These are phyloP conservation scores for Chaetomium sp. DNA, from an alignment of 2,329 filamentous ascomycete genomes.

Conservation along the genomic window DNA sequence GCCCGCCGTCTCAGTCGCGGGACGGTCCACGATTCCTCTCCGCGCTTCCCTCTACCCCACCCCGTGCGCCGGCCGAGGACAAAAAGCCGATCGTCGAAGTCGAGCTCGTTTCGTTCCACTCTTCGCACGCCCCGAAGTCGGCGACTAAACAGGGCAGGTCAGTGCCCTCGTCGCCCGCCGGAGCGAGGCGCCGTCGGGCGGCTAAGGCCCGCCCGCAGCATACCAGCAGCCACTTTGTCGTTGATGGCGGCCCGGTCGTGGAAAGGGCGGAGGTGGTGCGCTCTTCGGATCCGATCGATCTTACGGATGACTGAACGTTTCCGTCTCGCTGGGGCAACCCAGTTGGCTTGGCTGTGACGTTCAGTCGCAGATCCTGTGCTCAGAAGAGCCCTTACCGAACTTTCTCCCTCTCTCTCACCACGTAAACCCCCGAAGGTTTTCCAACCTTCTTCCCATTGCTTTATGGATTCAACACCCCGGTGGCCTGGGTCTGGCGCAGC, in stretches of 20 bases:
- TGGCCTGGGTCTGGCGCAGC: neutral
- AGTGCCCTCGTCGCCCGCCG: neutral
- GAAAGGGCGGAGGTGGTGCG: constrained; percentile 25
- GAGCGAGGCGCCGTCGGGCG: neutral
- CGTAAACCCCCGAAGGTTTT: neutral
- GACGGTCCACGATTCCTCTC: constrained; percentile 16
- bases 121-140: neutral
- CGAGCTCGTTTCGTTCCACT: constrained; percentile 3
- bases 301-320: constrained; percentile 14
- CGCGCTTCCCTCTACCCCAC: constrained; percentile 11
- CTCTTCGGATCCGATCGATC: constrained; percentile 22
- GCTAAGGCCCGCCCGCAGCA: neutral
- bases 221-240: constrained; percentile 10
- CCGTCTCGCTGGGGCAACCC: neutral
- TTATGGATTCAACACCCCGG: neutral
- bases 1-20: neutral
- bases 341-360: neutral
- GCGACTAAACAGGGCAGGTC: neutral
- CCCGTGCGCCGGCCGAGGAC: neutral
- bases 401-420: neutral
- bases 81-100: constrained; percentile 1
- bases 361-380: neutral
- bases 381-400: neutral
- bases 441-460: neutral
- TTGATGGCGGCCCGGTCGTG: constrained; percentile 11